These are phyloP conservation scores for Pachysandra terminalis DNA, from an alignment of 164 flowering plant genomes.

Conservation along the genomic window DNA sequence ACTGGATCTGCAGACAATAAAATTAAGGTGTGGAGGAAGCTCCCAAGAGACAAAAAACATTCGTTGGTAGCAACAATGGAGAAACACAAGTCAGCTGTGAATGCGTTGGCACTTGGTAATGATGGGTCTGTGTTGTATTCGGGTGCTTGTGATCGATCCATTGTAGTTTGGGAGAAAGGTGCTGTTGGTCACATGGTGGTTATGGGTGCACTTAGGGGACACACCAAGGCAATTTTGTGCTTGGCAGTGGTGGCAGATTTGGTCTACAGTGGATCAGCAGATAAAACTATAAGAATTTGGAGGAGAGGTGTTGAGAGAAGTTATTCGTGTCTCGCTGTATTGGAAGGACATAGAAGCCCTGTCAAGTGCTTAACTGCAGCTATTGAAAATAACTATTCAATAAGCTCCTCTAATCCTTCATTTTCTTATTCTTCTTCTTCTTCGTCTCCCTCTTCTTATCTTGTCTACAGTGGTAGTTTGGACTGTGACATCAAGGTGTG, in stretches of 20 bases:
- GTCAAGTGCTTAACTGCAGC: constrained; percentile 70
- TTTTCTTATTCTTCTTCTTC: constrained; percentile 2
- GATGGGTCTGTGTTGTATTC: constrained; percentile 66
- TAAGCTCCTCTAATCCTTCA: not conserved
- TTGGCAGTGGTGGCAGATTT: constrained; percentile 49
- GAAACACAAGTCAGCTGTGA: constrained; percentile 67
- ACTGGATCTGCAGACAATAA: constrained; percentile 87
- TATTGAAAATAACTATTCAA: constrained; percentile 2
- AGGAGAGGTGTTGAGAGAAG: constrained; percentile 29
- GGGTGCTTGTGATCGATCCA: constrained; percentile 72
- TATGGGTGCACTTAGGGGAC: constrained; percentile 67
- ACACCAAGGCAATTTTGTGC: constrained; percentile 66
- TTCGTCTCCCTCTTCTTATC: constrained; percentile 12
- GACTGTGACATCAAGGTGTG: constrained; percentile 79
- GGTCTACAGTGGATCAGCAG: constrained; percentile 85
- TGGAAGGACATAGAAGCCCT: constrained; percentile 86
- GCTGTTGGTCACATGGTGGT: constrained; percentile 36
- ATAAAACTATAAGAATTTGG: constrained; percentile 76
- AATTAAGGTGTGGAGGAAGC: constrained; percentile 75
- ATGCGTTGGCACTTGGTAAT: constrained; percentile 60
- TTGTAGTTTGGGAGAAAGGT: constrained; percentile 65
- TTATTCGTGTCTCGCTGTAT: constrained; percentile 56
- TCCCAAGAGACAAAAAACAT: constrained; percentile 44
- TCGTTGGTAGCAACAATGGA: constrained; percentile 49
- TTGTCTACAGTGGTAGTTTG: constrained; percentile 74